Percentiles rank a stretch among this genome's conserved stretches.
Evolutionary conservation across 1,284 basidiomycete species (phyloP).

Genomic region (Afroboletus lepidellus): DNA sequence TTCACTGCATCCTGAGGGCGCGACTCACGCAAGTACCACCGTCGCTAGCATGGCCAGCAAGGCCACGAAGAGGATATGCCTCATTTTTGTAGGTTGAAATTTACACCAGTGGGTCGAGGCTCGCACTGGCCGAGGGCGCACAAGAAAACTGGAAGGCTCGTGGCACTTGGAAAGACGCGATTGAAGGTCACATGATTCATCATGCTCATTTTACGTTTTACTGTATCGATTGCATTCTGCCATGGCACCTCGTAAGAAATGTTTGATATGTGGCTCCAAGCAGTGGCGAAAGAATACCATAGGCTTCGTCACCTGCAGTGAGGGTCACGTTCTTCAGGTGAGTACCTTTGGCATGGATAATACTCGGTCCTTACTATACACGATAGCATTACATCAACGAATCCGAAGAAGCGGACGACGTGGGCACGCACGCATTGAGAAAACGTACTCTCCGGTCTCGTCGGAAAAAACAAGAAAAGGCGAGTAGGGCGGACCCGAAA

Average conservation of each 20-base stretch:
- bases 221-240: too few species aligned
- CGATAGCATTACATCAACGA: slow-evolving; percentile 73
- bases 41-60: slow-evolving; percentile 46
- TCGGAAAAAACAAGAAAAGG: slow-evolving; percentile 47
- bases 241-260: slow-evolving; percentile 60
- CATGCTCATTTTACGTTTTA: too few species aligned
- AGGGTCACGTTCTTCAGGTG: slow-evolving; percentile 79
- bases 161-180: slow-evolving; percentile 21
- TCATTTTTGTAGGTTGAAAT: slow-evolving; percentile 35
- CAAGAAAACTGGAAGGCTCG: background rate
- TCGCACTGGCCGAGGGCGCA: too few species aligned
- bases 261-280: slow-evolving; percentile 69
- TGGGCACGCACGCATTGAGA: slow-evolving; percentile 56
- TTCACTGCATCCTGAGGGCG: background rate
- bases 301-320: slow-evolving; percentile 71
- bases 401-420: slow-evolving; percentile 55
- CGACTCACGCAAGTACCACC: slow-evolving; percentile 47
- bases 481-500: slow-evolving; percentile 54
- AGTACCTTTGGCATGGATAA: slow-evolving; percentile 4
- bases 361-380: background rate
- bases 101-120: background rate
- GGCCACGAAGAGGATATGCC: slow-evolving; percentile 36
- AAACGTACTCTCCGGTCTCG: slow-evolving; percentile 61
- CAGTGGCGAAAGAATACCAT: slow-evolving; percentile 77
- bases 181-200: background rate